Base-by-base conservation (phyloP, 352 stramenopile species). In the Bremia lactucae region DNA sequence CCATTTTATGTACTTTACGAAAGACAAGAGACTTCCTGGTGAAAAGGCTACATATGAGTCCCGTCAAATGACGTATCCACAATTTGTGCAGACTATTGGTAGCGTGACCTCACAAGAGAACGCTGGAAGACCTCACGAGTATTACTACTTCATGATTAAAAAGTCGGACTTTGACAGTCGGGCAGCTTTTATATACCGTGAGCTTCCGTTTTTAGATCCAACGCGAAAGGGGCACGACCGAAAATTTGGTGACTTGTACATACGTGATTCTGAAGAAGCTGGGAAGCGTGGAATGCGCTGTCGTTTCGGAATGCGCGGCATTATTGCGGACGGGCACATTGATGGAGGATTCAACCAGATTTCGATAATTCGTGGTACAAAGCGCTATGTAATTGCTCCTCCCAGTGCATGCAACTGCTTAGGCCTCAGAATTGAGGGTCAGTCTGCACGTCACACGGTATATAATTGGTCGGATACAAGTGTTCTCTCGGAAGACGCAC, bases 1-100 rank as follows among this genome's bases (percentile, higher is more conserved):
- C 52, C 92, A 97, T 54, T 97, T 97, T 52, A 96, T 98, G 87
- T 97, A 96, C 59, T 97, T 79, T 59, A 65, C 70, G 13, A 79
- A 76, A 41, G 59, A 45, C 11, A 50, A 51, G 19, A 52, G 66
- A 18, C 31, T 61, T 23, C 16, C 35, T 13, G 59, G 59, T 14
- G 58, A 76, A 41, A 48, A 44, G 7, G 51, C 60, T 10, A 59
- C 75, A 23, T 83, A 80, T 38, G 52, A 70, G 15, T 68, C 66
- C 13, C 36, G 60, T 7, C 70, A 59, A 62, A 73, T 74, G 65
- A 77, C 67, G 10, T 89, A 86, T 36, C 37, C 45, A 8, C 50
- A 87, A 35, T 89, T 83, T 49, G 42, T 76, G 3, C 21, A 65
- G 6, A 46, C 55, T 2, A 44, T 77, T 6, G 43, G 47, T 10